Percentiles rank a stretch among this genome's conserved stretches.
Evolutionary conservation across 1,284 basidiomycete genomes (phyloP).

Genomic region (Mycena sp.): DNA sequence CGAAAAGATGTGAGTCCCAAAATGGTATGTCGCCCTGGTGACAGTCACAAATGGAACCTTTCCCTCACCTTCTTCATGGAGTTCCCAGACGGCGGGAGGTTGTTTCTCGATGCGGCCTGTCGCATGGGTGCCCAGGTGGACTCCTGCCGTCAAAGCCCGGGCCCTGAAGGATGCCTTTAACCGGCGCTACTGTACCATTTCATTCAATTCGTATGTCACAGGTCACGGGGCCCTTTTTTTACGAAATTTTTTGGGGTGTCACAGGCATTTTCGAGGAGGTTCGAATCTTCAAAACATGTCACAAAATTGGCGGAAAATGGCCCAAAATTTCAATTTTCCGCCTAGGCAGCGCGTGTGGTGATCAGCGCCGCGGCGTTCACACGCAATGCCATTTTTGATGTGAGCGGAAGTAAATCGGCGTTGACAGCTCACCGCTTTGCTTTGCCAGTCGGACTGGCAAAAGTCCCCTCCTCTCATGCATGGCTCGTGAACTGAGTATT

Average conservation of each 20-base stretch:
- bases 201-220: background rate
- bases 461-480: background rate
- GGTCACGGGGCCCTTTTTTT: no score
- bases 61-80: no score
- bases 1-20: no score
- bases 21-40: no score
- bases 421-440: background rate
- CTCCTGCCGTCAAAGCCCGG: no score
- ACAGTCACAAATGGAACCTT: no score
- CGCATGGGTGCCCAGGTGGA: no score
- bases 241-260: no score
- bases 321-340: background rate
- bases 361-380: background rate
- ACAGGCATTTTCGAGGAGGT: background rate
- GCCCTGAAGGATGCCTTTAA: no score
- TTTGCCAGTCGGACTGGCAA: background rate
- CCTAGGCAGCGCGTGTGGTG: background rate
- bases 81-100: no score
- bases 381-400: background rate
- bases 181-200: conserved; percentile 3
- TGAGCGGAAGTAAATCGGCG: background rate
- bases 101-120: no score
- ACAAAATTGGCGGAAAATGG: background rate
- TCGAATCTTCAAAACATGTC: background rate
- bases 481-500: background rate